Conservation (phyloP, 2,329 filamentous ascomycete species). For the Lachnellula arida region DNA sequence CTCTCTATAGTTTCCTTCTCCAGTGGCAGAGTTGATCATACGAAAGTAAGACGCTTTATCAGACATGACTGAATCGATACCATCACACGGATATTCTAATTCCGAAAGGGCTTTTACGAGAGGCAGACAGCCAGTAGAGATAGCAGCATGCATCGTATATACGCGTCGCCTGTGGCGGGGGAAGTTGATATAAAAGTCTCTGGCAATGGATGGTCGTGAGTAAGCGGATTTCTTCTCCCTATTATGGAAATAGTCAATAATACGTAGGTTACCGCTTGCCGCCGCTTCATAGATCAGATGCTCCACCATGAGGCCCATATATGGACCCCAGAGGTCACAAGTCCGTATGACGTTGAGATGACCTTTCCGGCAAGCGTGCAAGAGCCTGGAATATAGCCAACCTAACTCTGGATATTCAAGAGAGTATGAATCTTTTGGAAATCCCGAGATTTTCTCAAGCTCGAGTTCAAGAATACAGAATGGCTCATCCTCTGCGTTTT, state of each 20-base stretch:
- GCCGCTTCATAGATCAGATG: neutral
- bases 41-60: neutral
- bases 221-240: no score
- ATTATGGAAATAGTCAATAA: neutral
- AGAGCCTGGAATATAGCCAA: constrained; percentile 2
- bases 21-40: neutral
- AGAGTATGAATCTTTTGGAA: neutral
- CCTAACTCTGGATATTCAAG: neutral
- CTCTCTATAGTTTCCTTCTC: neutral
- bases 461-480: neutral
- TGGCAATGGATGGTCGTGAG: neutral
- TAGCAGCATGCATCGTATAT: neutral
- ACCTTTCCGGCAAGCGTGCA: constrained; percentile 2
- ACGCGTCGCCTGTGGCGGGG: no score
- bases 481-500: no score
- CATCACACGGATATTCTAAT: neutral
- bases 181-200: no score
- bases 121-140: neutral
- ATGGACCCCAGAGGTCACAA: neutral
- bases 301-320: neutral
- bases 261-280: neutral
- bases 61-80: neutral
- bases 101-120: neutral
- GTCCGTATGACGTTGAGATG: neutral
- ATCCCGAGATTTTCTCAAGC: neutral